phyloP scores from a whole-genome alignment of 2,329 filamentous ascomycete genomes.

The Fusarium anguioides region DNA sequence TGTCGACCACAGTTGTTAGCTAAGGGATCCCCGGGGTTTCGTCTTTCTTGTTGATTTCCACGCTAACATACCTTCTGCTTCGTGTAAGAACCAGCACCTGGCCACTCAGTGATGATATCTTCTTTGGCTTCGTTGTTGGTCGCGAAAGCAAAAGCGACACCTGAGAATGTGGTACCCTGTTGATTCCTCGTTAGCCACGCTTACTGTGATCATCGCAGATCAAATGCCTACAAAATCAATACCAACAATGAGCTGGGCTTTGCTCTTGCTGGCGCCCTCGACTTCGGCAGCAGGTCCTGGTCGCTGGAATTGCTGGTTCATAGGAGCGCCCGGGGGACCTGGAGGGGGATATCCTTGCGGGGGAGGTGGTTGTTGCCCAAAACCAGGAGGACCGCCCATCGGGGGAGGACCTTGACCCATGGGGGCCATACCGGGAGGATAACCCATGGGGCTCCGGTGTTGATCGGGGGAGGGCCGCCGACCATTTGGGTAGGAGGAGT shows the following conservation, averaged over 20 bases:
- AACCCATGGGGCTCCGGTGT: slow-evolving; percentile 70
- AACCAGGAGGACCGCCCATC: slow-evolving; percentile 53
- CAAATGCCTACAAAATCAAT: slow-evolving; percentile 87
- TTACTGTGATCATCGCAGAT: not conserved
- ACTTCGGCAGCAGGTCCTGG: slow-evolving; percentile 75
- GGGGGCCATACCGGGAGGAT: slow-evolving; percentile 65
- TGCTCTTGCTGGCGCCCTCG: slow-evolving; percentile 87
- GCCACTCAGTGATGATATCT: slow-evolving; percentile 99
- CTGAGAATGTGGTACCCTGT: slow-evolving; percentile 96
- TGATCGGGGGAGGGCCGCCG: slow-evolving; percentile 74
- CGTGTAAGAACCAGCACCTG: slow-evolving; percentile 94
- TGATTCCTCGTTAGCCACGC: slow-evolving; percentile 23
- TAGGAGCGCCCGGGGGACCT: slow-evolving; percentile 54
- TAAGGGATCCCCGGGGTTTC: not conserved
- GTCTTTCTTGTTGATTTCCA: not conserved
- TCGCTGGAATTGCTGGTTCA: slow-evolving; percentile 57
- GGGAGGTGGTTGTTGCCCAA: slow-evolving; percentile 52
- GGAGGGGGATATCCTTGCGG: slow-evolving; percentile 58
- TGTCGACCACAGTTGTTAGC: slow-evolving; percentile 51
- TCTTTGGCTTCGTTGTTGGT: slow-evolving; percentile 98
- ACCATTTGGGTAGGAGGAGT: slow-evolving; percentile 70
- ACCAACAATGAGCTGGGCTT: slow-evolving; percentile 96
- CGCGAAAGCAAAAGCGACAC: slow-evolving; percentile 95
- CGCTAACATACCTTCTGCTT: slow-evolving; percentile 86
- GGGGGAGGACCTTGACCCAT: slow-evolving; percentile 57